Evolutionary conservation across 164 flowering plant species (phyloP), one percentile per base, ranked within the genome.

Genomic region (Vitis rupestris): DNA sequence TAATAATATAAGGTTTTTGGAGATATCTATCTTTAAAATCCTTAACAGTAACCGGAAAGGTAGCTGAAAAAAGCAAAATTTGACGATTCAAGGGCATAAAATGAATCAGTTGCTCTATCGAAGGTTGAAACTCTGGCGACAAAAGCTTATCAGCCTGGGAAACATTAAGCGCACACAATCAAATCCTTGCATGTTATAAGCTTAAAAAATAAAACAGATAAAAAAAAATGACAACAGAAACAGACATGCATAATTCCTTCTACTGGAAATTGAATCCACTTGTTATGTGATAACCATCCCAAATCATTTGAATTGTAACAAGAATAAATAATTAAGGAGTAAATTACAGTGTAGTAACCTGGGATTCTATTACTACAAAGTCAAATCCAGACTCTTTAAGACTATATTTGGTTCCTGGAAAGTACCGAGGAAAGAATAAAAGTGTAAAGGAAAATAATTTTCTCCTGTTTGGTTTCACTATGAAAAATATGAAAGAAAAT

Each of bases 21-120:
- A 93, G 77, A 75, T 82, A 93, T 88, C 91, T 87, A 69, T 93
- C 98, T 71, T 91, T 95, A 61, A 95, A 93, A 79, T 84, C 93
- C 80, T 95, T 95, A 8, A 95, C 95, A 64, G 97, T 93, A 13
- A 96, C 97, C 52, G 99, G 99, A 81, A 93, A 96, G 57, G 99
- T 96, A n/a, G 99, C 98, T 23, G 99, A 95, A 82, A 84, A 95
- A 92, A 95, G 84, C 80, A 95, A 84, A 67, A 95, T 85, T 72
- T 96, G 99, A 62, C 98, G 92, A 76, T 66, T 84, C 58, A 71
- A 63, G 57, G 97, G 91, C 59, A 91, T 66, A 81, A 93, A 93
- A 12, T 78, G 82, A 68, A 96, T 93, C 59, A 96, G 82, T 75
- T 96, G 95, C 84, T 93, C 94, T 14, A 93, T 59, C 12, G 97